phyloP scores from a whole-genome alignment of 2,329 filamentous ascomycete genomes.

The Cryphonectria radicalis region DNA sequence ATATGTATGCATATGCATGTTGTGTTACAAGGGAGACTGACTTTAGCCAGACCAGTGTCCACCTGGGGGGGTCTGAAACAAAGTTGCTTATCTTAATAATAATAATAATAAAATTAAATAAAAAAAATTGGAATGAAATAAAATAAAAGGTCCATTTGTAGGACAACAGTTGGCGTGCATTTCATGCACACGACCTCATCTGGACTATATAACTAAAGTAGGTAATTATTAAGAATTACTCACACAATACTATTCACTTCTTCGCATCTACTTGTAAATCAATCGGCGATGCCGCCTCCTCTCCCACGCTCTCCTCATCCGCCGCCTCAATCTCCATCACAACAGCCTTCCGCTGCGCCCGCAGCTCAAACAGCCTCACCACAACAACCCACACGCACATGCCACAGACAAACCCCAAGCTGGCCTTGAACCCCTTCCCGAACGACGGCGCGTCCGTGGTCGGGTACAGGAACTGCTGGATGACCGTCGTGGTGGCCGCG shows the following conservation, averaged over 20 bases:
- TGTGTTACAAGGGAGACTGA: not conserved
- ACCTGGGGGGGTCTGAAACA: not conserved
- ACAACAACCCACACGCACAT: constrained; percentile 23
- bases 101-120: not conserved
- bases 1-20: not conserved
- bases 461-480: constrained; percentile 41
- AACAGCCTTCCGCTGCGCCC: not conserved
- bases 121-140: too few species aligned
- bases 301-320: constrained; percentile 10
- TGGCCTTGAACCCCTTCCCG: constrained; percentile 37
- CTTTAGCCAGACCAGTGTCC: not conserved
- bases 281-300: not conserved
- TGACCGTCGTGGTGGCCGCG: constrained; percentile 37
- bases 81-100: not conserved
- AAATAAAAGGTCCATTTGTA: not conserved
- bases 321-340: not conserved
- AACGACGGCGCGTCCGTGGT: constrained; percentile 40
- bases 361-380: constrained; percentile 15
- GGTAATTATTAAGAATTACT: not conserved
- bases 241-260: not conserved
- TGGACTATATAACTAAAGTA: not conserved
- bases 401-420: constrained; percentile 31
- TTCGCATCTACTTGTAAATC: not conserved
- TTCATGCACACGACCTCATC: not conserved
- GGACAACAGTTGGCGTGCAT: not conserved